Percentiles rank a stretch among this genome's conserved stretches.
phyloP scores from a whole-genome alignment of 2,329 filamentous ascomycete species.

The Colletotrichum sansevieriae region DNA sequence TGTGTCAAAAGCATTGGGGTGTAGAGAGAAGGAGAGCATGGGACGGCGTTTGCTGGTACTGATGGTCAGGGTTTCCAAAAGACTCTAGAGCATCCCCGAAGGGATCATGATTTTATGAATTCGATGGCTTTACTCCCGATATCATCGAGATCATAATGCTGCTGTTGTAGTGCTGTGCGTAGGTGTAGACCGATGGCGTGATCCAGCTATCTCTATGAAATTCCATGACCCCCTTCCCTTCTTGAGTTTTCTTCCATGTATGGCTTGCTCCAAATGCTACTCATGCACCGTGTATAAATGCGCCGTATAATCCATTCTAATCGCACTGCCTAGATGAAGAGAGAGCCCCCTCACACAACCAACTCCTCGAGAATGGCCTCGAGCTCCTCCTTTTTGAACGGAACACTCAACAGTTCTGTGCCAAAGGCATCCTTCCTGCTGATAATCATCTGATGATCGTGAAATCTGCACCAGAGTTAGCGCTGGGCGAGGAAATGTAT shows the following conservation, averaged over 20 bases:
- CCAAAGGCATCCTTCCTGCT: constrained; percentile 88
- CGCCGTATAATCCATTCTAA: neutral
- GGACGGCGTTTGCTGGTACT: constrained; percentile 32
- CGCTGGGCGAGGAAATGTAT: neutral
- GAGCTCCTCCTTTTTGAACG: constrained; percentile 88
- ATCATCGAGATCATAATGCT: too few species aligned
- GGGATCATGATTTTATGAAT: constrained; percentile 35
- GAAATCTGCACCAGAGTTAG: constrained; percentile 69
- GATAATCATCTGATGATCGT: constrained; percentile 97
- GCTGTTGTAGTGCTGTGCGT: too few species aligned
- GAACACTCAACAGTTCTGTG: constrained; percentile 86
- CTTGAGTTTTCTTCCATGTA: neutral
- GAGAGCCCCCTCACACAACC: constrained; percentile 51
- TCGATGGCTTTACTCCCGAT: constrained; percentile 6
- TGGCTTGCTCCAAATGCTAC: neutral
- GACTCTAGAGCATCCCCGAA: constrained; percentile 26
- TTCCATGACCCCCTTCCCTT: neutral
- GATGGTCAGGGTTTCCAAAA: constrained; percentile 14
- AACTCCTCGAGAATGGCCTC: constrained; percentile 89
- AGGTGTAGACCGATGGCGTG: too few species aligned
- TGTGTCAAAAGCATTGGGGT: constrained; percentile 83
- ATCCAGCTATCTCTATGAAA: too few species aligned
- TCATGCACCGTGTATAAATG: neutral
- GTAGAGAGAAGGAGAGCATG: constrained; percentile 48
- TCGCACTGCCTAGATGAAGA: neutral